Evolutionary conservation across 495 filamentous ascomycete genomes (phyloP).

Genomic region (Penicillium daleae): DNA sequence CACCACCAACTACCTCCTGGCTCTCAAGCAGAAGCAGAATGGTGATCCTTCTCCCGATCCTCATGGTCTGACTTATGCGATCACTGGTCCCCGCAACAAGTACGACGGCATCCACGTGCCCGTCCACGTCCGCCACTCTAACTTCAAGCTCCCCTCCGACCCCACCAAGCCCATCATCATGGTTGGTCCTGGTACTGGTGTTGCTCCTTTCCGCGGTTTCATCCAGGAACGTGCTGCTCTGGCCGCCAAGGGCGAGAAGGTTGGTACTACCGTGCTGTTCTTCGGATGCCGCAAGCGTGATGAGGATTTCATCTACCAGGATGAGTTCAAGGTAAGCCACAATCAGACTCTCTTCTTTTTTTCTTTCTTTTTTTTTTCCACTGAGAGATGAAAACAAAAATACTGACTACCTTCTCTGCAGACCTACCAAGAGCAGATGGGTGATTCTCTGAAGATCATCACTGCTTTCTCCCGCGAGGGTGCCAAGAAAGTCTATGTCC

Average conservation of each 20-base stretch:
- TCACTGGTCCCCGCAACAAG: constrained; percentile 91
- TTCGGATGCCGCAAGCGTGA: constrained; percentile 84
- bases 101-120: constrained; percentile 96
- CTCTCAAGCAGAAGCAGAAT: constrained; percentile 96
- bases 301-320: constrained; percentile 91
- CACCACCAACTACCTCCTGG: constrained; percentile 94
- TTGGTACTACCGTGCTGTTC: constrained; percentile 91
- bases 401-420: constrained; percentile 39
- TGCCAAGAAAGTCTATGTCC: constrained; percentile 90
- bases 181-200: constrained; percentile 95
- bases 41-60: constrained; percentile 84
- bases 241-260: constrained; percentile 76
- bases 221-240: constrained; percentile 88
- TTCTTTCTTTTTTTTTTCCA: background rate
- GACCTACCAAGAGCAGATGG: constrained; percentile 80
- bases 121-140: constrained; percentile 95
- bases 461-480: constrained; percentile 90
- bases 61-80: constrained; percentile 85
- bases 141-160: constrained; percentile 98
- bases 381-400: background rate
- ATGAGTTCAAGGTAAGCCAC: constrained; percentile 87
- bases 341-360: background rate
- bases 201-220: constrained; percentile 94
- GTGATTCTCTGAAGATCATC: constrained; percentile 83
- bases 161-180: constrained; percentile 92